Evolutionary conservation across 164 flowering plant species (phyloP).

Genomic region (Aristolochia californica): DNA sequence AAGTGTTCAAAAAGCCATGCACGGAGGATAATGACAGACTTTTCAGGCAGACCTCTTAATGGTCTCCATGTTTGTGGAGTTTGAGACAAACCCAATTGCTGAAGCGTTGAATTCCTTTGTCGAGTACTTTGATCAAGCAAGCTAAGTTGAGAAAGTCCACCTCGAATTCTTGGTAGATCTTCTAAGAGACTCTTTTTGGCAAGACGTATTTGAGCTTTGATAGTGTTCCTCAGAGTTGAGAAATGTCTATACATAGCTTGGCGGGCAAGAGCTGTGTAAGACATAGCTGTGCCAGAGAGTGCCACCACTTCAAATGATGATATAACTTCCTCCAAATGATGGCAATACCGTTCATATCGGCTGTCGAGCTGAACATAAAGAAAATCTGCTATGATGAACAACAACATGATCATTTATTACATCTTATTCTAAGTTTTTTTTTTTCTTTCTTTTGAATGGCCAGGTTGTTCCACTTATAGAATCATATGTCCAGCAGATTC

Average conservation of each 20-base stretch:
- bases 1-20: slow-evolving; percentile 94
- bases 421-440: background rate
- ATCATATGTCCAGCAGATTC: background rate
- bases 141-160: slow-evolving; percentile 45
- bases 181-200: slow-evolving; percentile 25
- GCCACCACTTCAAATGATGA: slow-evolving; percentile 63
- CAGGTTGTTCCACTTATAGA: background rate
- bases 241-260: slow-evolving; percentile 84
- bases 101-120: slow-evolving; percentile 36
- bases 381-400: background rate
- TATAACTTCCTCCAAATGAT: slow-evolving; percentile 57
- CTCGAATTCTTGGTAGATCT: slow-evolving; percentile 34
- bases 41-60: slow-evolving; percentile 78
- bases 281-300: slow-evolving; percentile 58
- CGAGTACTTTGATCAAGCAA: slow-evolving; percentile 43
- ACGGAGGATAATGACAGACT: slow-evolving; percentile 70
- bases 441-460: background rate
- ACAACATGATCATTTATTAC: no score
- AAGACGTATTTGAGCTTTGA: slow-evolving; percentile 38
- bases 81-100: slow-evolving; percentile 51
- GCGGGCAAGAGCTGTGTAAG: slow-evolving; percentile 66
- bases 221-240: slow-evolving; percentile 54
- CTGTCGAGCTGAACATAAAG: slow-evolving; percentile 48
- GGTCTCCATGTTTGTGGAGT: slow-evolving; percentile 68
- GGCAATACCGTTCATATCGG: slow-evolving; percentile 60